Base-by-base conservation (phyloP, 1,284 basidiomycete genomes). In the Amylostereum chailletii region DNA sequence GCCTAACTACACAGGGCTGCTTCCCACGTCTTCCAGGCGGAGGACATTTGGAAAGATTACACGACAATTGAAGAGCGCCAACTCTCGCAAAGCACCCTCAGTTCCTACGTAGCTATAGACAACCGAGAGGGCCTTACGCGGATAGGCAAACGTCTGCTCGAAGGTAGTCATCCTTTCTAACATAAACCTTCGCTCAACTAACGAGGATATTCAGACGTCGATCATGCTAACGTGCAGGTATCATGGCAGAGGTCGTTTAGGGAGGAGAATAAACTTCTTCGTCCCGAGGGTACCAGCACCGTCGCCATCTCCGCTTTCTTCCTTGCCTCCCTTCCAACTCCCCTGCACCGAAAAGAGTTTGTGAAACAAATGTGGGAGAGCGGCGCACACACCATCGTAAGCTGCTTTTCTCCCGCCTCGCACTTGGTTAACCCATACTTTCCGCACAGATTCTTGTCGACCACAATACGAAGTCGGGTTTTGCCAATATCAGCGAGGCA, bases 301-400 rank as follows among this genome's bases (percentile, higher is more conserved):
- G 63, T 97, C 36, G 90, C 87, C 0, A 63, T 99, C 34, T 91
- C 90, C 26, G 88, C 94, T 0, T 98, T 95, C 67, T 74, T 84
- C 58, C 71, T 99, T 1, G 84, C 88, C 10, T 79, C 86, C 5
- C 70, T 94, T 10, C 71, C 81, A 2, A 83, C 75, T 7, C 66
- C 79, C 40, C 58, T 78, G 5, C 76, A 81, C 4, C 79, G 87
- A 45, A 85, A 83, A 64, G 70, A 75, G 3, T 65, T 91, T 41
- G 75, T 94, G 5, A 81, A 84, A 57, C 80, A 90, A 58, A 87
- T 95, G 76, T 96, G 93, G 93, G 76, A 89, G 45, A 91, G 88
- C 56, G 90, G 88, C 33, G 92, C 92, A 34, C 79, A 86, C 58
- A 77, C 81, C 10, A 81, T 94, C 46, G 87, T 90, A 58, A 57